Base-by-base conservation (phyloP, 164 flowering plant genomes). In the Berberis thunbergii region DNA sequence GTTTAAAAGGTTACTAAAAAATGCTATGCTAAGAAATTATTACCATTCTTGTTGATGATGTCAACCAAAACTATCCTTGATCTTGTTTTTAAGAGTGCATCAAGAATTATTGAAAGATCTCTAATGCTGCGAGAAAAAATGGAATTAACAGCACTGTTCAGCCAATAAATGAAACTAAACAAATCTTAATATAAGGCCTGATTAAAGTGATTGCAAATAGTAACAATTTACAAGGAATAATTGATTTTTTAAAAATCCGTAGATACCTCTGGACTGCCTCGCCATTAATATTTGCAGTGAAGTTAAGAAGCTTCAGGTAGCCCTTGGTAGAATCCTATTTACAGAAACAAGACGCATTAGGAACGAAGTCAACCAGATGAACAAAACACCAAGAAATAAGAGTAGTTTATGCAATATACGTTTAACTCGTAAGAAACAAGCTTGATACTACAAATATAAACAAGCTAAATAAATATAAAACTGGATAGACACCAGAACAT, bases 81-180 rank as follows among this genome's bases (percentile, higher is more conserved):
- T 75, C 80, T 89, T 59, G 99, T 94, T 79, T 91, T 89, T 77
- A 91, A 65, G 57, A 94, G 79, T 40, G 97, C 99, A 80, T 89
- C 99, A 75, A 94, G 96, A 64, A 94, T 83, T 86, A 94, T 87
- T 49, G 99, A 94, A 69, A 94, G 88, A 70, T 89, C 96, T 72
- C 97, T 80, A 60, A 85, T 86, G 75, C 99, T 94, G 88, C 74
- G 75, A 66, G 63, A 75, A 38, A 60, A 41, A 63, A 49, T 73
- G 62, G 11, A 26, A 26, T 26, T 26, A 56, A 56, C 42, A 46
- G n/a, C 64, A 65, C 6, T 12, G 13, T 57, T 57, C 4, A 64
- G 49, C 9, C 3, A 55, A 38, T 26, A 8, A 50, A 57, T 57
- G 7, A 41, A 62, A 49, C 54, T 46, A 0, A 39, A 9, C 26